Conservation (phyloP, 2,329 filamentous ascomycete genomes). For the Penicillium sp. region DNA sequence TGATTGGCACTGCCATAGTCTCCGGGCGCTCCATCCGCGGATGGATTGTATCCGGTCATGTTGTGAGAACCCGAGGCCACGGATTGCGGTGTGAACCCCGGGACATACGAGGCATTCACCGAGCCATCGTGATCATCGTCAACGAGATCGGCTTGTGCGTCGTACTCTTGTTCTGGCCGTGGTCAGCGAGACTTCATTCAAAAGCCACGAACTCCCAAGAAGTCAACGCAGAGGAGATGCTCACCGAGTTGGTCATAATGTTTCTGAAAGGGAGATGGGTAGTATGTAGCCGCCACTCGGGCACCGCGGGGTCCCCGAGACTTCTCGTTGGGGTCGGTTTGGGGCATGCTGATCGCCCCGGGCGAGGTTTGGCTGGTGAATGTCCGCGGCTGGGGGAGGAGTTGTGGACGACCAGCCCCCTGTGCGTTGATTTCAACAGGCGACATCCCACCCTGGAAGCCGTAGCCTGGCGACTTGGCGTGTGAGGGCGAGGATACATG, state of each 20-base stretch:
- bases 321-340: conserved; percentile 41
- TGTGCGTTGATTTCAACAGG: conserved; percentile 62
- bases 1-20: conserved; percentile 51
- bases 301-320: conserved; percentile 34
- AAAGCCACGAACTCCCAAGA: conserved; percentile 22
- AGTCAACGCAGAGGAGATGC: conserved; percentile 54
- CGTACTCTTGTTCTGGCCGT: conserved; percentile 90
- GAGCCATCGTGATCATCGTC: conserved; percentile 76
- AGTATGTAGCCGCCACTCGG: conserved; percentile 61
- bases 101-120: conserved; percentile 68
- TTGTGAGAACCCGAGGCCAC: conserved; percentile 48
- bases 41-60: conserved; percentile 45
- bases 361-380: conserved; percentile 37
- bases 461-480: conserved; percentile 63
- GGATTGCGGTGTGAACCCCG: conserved; percentile 49
- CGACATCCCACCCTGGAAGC: conserved; percentile 62
- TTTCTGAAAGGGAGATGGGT: conserved; percentile 85
- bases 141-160: conserved; percentile 84
- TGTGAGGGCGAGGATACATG: conserved; percentile 70
- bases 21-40: conserved; percentile 39
- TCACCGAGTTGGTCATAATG: conserved; percentile 96
- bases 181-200: conserved; percentile 9
- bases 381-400: conserved; percentile 42
- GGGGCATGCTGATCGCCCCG: conserved; percentile 38
- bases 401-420: conserved; percentile 52